Percentiles rank a stretch among this genome's conserved stretches.
phyloP scores from a whole-genome alignment of 768 basidiomycete species.

The Suillus luteus region DNA sequence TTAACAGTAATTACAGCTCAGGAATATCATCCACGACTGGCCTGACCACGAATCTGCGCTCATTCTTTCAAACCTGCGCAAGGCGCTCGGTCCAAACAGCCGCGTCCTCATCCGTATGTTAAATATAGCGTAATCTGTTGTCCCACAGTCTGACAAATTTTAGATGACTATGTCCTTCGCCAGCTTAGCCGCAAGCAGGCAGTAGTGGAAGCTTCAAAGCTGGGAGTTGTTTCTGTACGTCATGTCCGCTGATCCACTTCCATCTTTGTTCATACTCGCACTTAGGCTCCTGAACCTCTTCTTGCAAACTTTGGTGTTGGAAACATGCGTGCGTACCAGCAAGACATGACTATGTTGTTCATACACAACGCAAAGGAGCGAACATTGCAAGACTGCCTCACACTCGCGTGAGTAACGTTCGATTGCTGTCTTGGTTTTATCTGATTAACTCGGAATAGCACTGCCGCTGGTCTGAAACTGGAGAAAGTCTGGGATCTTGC shows the following conservation, averaged over 20 bases:
- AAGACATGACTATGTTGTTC: slow-evolving; percentile 34
- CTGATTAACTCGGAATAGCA: slow-evolving; percentile 20
- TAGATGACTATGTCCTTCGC: slow-evolving; percentile 28
- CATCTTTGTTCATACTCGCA: slow-evolving; percentile 3
- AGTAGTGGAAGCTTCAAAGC: slow-evolving; percentile 15
- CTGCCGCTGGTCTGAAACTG: slow-evolving; percentile 28
- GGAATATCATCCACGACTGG: slow-evolving; percentile 36
- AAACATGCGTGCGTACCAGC: slow-evolving; percentile 29
- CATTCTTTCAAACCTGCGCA: slow-evolving; percentile 33
- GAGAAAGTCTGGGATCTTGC: slow-evolving; percentile 35
- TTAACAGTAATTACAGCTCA: slow-evolving; percentile 14
- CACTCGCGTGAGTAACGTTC: slow-evolving; percentile 28
- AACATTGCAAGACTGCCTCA: slow-evolving; percentile 29
- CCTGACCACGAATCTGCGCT: slow-evolving; percentile 29
- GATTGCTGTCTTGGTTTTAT: background rate
- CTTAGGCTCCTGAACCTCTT: slow-evolving; percentile 36
- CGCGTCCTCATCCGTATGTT: slow-evolving; percentile 36
- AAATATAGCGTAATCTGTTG: background rate
- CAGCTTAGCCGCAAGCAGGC: slow-evolving; percentile 21
- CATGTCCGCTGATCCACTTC: background rate
- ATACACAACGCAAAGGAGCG: slow-evolving; percentile 36
- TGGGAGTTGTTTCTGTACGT: slow-evolving; percentile 19
- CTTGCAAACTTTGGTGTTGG: slow-evolving; percentile 37
- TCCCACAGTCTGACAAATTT: background rate
- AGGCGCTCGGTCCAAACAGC: slow-evolving; percentile 31